phyloP scores from a whole-genome alignment of 306 rosid genomes.

The Purshia tridentata region DNA sequence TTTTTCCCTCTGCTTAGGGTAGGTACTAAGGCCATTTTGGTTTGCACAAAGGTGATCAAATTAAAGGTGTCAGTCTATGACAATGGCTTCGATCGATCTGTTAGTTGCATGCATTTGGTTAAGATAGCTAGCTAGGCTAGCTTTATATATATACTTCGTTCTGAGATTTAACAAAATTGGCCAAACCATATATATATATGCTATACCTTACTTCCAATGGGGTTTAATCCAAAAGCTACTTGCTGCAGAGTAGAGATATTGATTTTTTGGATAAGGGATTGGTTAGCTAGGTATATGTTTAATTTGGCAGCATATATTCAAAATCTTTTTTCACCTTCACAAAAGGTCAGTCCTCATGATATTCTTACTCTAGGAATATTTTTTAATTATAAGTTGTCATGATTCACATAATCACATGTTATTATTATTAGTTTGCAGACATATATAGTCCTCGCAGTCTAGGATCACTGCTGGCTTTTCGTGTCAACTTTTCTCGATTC shows the following conservation, averaged over 20 bases:
- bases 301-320: too few species aligned
- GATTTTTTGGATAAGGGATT: too few species aligned
- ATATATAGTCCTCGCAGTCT: too few species aligned
- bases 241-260: too few species aligned
- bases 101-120: background rate
- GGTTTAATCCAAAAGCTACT: constrained; percentile 32
- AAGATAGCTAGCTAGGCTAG: background rate
- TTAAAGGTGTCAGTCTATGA: too few species aligned
- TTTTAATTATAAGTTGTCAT: background rate
- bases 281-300: too few species aligned
- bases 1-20: background rate
- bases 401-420: too few species aligned
- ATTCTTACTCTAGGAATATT: constrained; percentile 20
- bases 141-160: constrained; percentile 15
- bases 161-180: too few species aligned
- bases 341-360: background rate
- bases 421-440: too few species aligned
- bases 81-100: constrained; percentile 1
- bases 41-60: background rate
- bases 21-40: constrained; percentile 15
- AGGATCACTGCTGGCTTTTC: too few species aligned
- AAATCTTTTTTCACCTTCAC: constrained; percentile 17
- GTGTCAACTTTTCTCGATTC: too few species aligned
- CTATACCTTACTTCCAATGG: constrained; percentile 55
- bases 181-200: constrained; percentile 2